These are phyloP conservation scores for Neurospora pannonica DNA, from an alignment of 495 filamentous ascomycete species.

Conservation along the genomic window DNA sequence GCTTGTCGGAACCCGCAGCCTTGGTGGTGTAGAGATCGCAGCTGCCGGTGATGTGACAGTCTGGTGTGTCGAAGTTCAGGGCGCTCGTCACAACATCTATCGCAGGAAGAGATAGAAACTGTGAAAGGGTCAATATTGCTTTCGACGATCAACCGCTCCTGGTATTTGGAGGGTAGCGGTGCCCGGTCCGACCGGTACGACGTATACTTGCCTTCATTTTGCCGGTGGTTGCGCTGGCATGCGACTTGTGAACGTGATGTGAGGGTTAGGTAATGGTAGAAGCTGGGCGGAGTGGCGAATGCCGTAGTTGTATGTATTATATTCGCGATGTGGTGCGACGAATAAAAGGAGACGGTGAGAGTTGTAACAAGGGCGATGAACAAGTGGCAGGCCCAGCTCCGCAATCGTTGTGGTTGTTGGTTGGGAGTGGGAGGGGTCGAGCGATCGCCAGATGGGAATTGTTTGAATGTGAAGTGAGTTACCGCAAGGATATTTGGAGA, in stretches of 20 bases:
- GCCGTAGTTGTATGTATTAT: background rate
- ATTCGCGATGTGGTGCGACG: background rate
- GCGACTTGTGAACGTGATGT: background rate
- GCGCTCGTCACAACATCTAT: slow-evolving; percentile 83
- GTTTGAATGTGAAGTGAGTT: background rate
- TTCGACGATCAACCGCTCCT: background rate
- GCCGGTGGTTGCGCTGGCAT: slow-evolving; percentile 3
- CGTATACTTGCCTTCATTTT: slow-evolving; percentile 30
- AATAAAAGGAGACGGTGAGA: background rate
- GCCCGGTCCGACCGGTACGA: background rate
- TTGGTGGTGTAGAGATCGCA: slow-evolving; percentile 98
- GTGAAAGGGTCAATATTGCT: background rate
- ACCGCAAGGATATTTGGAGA: background rate
- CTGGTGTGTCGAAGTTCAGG: slow-evolving; percentile 86
- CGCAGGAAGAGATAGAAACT: slow-evolving; percentile 87
- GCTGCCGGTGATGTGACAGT: slow-evolving; percentile 79
- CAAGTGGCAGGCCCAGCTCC: background rate
- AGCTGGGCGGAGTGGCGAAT: background rate
- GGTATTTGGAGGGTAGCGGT: background rate
- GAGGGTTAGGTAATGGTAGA: background rate
- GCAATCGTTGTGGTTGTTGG: background rate
- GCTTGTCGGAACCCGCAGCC: slow-evolving; percentile 88
- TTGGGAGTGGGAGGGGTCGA: background rate
- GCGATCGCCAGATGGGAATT: background rate
- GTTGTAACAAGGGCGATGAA: background rate